These are phyloP conservation scores for Coccomyxa subellipsoidea DNA, from an alignment of 163 green algal species.

Conservation along the genomic window DNA sequence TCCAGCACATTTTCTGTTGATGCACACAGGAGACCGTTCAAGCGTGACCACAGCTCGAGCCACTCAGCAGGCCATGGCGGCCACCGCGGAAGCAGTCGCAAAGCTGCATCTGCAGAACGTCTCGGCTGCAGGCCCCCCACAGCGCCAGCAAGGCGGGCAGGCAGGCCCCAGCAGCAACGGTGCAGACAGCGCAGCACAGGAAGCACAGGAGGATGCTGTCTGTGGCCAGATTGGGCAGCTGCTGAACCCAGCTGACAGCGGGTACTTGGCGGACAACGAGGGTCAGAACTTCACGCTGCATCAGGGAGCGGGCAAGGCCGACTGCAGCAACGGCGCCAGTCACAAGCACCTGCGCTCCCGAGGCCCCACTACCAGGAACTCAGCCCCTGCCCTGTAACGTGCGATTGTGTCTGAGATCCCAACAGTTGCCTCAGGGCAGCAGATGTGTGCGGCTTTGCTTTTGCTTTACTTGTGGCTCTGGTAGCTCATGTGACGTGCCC, in stretches of 20 bases:
- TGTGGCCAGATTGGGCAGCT: not conserved
- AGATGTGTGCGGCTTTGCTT: too few relatives aligned
- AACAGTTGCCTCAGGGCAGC: too few relatives aligned
- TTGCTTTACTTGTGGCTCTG: too few relatives aligned
- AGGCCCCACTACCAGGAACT: not conserved
- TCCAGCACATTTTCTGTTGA: too few relatives aligned
- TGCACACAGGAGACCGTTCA: too few relatives aligned
- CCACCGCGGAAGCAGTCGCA: not conserved
- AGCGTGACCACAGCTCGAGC: not conserved
- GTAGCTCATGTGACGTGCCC: too few relatives aligned
- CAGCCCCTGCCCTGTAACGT: not conserved
- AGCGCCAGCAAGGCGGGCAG: not conserved
- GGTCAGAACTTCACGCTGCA: not conserved
- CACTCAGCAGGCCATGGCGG: not conserved
- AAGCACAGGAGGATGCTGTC: not conserved
- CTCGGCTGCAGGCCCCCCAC: not conserved
- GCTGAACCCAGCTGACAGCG: constrained; percentile 5
- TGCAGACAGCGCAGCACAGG: not conserved
- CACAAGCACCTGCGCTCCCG: not conserved
- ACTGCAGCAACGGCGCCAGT: not conserved
- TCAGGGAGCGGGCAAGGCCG: not conserved
- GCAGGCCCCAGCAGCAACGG: not conserved
- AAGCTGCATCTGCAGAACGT: not conserved
- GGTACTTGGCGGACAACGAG: not conserved
- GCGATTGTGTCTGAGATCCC: not conserved